phyloP scores from a whole-genome alignment of 1,139 yeast species.

The Pichia sp. region DNA sequence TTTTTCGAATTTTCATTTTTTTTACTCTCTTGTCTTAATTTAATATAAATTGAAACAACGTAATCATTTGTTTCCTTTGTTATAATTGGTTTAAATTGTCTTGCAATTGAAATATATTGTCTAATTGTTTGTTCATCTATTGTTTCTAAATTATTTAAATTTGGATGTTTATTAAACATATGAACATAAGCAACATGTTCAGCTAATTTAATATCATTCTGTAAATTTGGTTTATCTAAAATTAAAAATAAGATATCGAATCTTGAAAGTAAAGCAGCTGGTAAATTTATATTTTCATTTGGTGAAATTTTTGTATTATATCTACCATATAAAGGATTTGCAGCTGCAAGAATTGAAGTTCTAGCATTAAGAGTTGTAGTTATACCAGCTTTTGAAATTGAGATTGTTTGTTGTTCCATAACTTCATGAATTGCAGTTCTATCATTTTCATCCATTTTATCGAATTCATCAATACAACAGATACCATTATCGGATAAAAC shows the following conservation, averaged over 20 bases:
- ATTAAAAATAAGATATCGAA: constrained; percentile 85
- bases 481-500: constrained; percentile 97
- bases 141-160: constrained; percentile 53
- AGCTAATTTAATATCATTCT: constrained; percentile 79
- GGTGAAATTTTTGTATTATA: constrained; percentile 89
- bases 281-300: constrained; percentile 89
- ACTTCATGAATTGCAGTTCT: constrained; percentile 98
- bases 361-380: constrained; percentile 95
- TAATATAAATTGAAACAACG: constrained; percentile 80
- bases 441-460: constrained; percentile 96
- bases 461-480: constrained; percentile 98
- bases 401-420: constrained; percentile 98
- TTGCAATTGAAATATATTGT: constrained; percentile 82
- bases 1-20: constrained; percentile 68
- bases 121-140: constrained; percentile 75
- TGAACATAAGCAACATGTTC: constrained; percentile 93
- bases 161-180: constrained; percentile 84
- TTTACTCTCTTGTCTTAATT: constrained; percentile 86
- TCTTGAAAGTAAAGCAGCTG: constrained; percentile 93
- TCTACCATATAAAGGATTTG: constrained; percentile 93
- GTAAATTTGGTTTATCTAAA: constrained; percentile 77
- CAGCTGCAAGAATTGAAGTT: constrained; percentile 93
- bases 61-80: constrained; percentile 84
- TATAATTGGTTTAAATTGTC: constrained; percentile 77
- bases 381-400: constrained; percentile 96